Conservation (phyloP, 2,329 filamentous ascomycete species). For the Aureobasidium sp. region DNA sequence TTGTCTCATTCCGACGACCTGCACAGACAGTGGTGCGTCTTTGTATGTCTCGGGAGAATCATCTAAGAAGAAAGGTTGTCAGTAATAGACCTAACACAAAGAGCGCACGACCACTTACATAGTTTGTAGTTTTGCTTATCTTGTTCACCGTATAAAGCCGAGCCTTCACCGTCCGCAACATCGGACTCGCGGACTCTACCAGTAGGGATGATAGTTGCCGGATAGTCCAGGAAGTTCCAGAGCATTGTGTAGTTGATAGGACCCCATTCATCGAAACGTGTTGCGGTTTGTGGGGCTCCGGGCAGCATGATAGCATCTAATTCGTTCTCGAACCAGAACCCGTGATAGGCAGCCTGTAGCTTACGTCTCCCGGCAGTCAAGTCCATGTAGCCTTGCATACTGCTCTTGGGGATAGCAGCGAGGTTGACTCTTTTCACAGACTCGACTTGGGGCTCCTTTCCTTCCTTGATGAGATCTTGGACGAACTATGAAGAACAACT, state of each 20-base stretch:
- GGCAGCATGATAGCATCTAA: conserved; percentile 22
- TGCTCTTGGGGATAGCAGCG: conserved; percentile 19
- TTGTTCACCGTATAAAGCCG: conserved; percentile 26
- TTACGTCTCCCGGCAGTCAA: conserved; percentile 18
- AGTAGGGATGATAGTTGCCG: conserved; percentile 35
- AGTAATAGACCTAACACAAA: neutral
- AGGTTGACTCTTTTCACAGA: conserved; percentile 22
- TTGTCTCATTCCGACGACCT: conserved; percentile 47
- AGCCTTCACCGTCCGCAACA: conserved; percentile 22
- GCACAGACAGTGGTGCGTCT: conserved; percentile 46
- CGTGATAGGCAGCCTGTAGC: conserved; percentile 19
- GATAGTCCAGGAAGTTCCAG: conserved; percentile 37
- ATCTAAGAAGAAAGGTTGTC: neutral
- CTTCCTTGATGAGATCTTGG: conserved; percentile 18
- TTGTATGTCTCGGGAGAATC: conserved; percentile 41
- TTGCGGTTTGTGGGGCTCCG: conserved; percentile 20
- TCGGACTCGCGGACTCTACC: conserved; percentile 29
- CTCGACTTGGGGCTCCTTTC: conserved; percentile 20
- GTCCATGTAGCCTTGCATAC: conserved; percentile 18
- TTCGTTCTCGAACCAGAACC: conserved; percentile 19
- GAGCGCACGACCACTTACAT: conserved; percentile 32
- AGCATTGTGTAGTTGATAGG: conserved; percentile 48
- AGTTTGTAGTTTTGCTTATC: conserved; percentile 44
- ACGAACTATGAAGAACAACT: neutral
- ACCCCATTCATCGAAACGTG: conserved; percentile 23